These are phyloP conservation scores for Claviceps capensis DNA, from an alignment of 2,329 filamentous ascomycete genomes.

Conservation along the genomic window DNA sequence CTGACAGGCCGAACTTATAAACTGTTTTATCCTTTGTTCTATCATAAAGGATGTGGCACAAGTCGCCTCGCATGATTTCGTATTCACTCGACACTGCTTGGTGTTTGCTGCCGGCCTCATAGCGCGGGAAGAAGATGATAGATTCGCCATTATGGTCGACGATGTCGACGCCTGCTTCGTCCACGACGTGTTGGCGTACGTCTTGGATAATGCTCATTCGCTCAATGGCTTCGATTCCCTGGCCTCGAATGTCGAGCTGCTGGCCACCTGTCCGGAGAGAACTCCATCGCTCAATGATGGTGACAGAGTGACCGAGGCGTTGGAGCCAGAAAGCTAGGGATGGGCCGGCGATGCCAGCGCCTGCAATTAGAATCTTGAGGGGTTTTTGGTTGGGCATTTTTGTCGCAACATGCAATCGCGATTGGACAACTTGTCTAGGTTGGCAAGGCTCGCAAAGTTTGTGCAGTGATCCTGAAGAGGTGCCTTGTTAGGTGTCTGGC, in stretches of 20 bases:
- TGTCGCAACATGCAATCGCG: too few species aligned
- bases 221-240: slow-evolving; percentile 25
- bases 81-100: slow-evolving; percentile 31
- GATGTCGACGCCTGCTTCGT: slow-evolving; percentile 35
- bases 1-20: slow-evolving; percentile 14
- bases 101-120: neutral
- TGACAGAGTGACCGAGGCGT: slow-evolving; percentile 18
- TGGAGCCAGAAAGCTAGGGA: slow-evolving; percentile 18
- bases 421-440: too few species aligned
- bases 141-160: slow-evolving; percentile 26
- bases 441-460: too few species aligned
- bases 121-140: slow-evolving; percentile 22
- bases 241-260: slow-evolving; percentile 31
- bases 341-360: slow-evolving; percentile 21
- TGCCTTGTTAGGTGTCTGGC: too few species aligned
- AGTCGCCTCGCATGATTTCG: slow-evolving; percentile 41
- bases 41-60: slow-evolving; percentile 30
- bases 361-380: slow-evolving; percentile 14
- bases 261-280: slow-evolving; percentile 21
- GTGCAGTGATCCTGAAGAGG: too few species aligned
- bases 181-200: slow-evolving; percentile 23
- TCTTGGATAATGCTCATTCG: slow-evolving; percentile 25
- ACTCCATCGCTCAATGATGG: slow-evolving; percentile 25
- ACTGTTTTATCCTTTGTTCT: slow-evolving; percentile 12
- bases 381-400: neutral